phyloP scores from a whole-genome alignment of 805 yeast genomes.

The Priceomyces melissophilus region DNA sequence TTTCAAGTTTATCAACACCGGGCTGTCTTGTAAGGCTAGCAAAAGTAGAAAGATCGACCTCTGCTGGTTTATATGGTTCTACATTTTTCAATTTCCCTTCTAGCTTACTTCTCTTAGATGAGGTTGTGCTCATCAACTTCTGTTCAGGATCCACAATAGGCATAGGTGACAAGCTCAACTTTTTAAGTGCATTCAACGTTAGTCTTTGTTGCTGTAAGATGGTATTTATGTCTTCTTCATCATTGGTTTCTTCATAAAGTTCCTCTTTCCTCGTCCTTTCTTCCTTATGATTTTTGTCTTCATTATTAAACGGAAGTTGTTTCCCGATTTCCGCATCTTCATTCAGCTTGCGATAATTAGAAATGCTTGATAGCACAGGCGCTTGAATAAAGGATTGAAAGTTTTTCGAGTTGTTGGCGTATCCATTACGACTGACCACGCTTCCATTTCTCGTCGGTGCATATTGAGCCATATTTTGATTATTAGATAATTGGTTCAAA shows the following conservation, averaged over 20 bases:
- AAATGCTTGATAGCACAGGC: constrained; percentile 38
- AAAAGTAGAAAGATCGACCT: constrained; percentile 42
- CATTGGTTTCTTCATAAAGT: constrained; percentile 9
- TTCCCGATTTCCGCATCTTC: constrained; percentile 40
- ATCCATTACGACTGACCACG: constrained; percentile 22
- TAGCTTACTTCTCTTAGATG: constrained; percentile 4
- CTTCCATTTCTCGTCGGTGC: constrained; percentile 11
- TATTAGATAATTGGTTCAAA: constrained; percentile 24
- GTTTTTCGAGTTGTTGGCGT: constrained; percentile 26
- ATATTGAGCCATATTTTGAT: constrained; percentile 4
- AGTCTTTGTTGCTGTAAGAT: constrained; percentile 39
- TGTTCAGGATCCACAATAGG: constrained; percentile 29
- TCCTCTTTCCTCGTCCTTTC: constrained; percentile 2
- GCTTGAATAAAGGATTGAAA: constrained; percentile 46
- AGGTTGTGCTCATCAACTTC: constrained; percentile 6
- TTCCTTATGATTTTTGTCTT: constrained; percentile 6
- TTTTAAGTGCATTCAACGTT: constrained; percentile 42
- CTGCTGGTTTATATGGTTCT: constrained; percentile 44
- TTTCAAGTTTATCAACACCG: constrained; percentile 12
- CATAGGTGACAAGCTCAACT: constrained; percentile 39
- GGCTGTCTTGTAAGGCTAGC: constrained; percentile 45
- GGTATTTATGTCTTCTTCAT: constrained; percentile 32
- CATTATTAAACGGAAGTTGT: constrained; percentile 35
- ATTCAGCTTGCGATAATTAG: constrained; percentile 23
- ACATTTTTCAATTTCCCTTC: constrained; percentile 5